Evolutionary conservation across 2,329 filamentous ascomycete species (phyloP).

Genomic region (Tolypocladium endophyticum): DNA sequence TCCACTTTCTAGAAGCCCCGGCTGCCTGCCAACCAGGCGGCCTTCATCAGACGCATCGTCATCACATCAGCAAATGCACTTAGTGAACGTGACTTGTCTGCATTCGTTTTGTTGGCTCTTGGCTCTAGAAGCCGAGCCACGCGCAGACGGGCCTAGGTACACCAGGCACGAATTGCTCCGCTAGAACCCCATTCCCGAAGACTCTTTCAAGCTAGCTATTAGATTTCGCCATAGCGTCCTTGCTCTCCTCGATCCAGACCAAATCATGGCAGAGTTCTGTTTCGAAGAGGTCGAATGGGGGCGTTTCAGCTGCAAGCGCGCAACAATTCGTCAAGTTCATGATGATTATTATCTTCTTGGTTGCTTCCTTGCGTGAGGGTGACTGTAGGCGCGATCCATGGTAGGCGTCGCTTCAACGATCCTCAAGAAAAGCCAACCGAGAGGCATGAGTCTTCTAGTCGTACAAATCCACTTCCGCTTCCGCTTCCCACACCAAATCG

Average conservation of each 20-base stretch:
- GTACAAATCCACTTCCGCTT: slow-evolving; percentile 17
- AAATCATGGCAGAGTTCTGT: background rate
- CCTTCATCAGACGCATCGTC: background rate
- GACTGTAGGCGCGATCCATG: background rate
- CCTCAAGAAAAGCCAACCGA: slow-evolving; percentile 2
- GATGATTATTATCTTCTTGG: slow-evolving; percentile 4
- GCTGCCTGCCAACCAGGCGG: background rate
- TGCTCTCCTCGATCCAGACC: slow-evolving; percentile 12
- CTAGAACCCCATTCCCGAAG: slow-evolving; percentile 6
- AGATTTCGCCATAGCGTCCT: slow-evolving; percentile 24
- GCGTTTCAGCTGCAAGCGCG: background rate
- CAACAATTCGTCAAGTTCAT: slow-evolving; percentile 2
- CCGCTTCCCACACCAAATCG: slow-evolving; percentile 2
- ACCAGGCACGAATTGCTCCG: background rate
- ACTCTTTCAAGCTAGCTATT: slow-evolving; percentile 23
- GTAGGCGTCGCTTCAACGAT: background rate
- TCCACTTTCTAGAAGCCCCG: background rate
- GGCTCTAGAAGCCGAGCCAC: background rate
- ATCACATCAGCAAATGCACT: background rate
- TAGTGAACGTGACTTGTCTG: background rate
- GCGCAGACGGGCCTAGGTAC: background rate
- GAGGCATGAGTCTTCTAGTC: slow-evolving; percentile 15
- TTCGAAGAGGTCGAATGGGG: slow-evolving; percentile 1
- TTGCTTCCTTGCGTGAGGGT: background rate
- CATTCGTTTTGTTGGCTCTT: background rate